phyloP scores from a whole-genome alignment of 805 yeast species.

The Dipodascus albidus region DNA sequence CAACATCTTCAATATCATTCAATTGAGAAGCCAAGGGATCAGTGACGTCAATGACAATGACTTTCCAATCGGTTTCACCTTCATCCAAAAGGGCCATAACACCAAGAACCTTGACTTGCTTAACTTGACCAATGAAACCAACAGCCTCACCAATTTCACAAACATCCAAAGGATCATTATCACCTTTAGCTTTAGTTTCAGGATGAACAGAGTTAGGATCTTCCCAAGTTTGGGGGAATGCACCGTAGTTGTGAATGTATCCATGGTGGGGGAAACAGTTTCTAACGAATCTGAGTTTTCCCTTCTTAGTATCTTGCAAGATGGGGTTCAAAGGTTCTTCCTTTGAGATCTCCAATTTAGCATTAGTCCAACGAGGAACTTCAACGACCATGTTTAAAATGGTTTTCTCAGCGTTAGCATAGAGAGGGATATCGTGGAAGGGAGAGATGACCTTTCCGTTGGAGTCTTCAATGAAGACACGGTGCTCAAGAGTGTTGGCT shows the following conservation, averaged over 20 bases:
- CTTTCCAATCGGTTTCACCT: slow-evolving; percentile 97
- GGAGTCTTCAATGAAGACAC: slow-evolving; percentile 69
- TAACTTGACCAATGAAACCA: slow-evolving; percentile 55
- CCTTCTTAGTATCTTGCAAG: slow-evolving; percentile 94
- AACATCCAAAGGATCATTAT: slow-evolving; percentile 91
- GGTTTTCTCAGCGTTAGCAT: slow-evolving; percentile 87
- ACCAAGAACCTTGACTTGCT: slow-evolving; percentile 86
- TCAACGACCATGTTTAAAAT: slow-evolving; percentile 87
- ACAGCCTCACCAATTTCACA: slow-evolving; percentile 72
- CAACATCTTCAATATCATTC: slow-evolving; percentile 86
- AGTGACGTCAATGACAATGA: slow-evolving; percentile 74
- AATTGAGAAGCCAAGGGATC: slow-evolving; percentile 86
- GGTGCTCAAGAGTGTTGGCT: slow-evolving; percentile 88
- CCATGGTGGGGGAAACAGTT: slow-evolving; percentile 99
- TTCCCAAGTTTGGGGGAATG: slow-evolving; percentile 99
- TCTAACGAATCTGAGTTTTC: slow-evolving; percentile 88
- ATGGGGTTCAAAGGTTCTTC: slow-evolving; percentile 82
- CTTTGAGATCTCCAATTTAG: slow-evolving; percentile 89
- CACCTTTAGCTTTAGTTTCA: slow-evolving; percentile 54
- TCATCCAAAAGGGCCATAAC: slow-evolving; percentile 92
- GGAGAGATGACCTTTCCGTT: slow-evolving; percentile 93
- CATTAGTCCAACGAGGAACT: slow-evolving; percentile 98
- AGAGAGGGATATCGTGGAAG: slow-evolving; percentile 88
- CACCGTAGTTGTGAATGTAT: slow-evolving; percentile 96
- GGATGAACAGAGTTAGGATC: slow-evolving; percentile 55